Conservation (phyloP, 2,329 filamentous ascomycete genomes). For the Calonectria honghensis region DNA sequence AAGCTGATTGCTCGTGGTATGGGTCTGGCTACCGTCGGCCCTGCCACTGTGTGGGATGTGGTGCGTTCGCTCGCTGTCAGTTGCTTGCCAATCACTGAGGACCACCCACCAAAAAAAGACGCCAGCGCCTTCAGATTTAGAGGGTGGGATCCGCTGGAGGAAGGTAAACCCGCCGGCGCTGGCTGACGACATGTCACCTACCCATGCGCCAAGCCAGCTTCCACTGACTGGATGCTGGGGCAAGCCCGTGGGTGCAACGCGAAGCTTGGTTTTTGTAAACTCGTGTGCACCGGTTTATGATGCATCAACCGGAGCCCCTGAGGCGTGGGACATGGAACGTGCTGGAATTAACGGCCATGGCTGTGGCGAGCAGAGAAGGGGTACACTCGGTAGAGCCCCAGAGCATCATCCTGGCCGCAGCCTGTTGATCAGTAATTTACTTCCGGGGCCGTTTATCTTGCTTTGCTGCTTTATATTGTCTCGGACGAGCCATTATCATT, state of each 20-base stretch:
- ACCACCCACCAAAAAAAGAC: constrained; percentile 37
- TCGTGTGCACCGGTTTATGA: constrained; percentile 4
- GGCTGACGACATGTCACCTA: constrained; percentile 22
- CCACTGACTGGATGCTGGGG: constrained; percentile 16
- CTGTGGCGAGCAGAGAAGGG: neutral
- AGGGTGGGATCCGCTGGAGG: constrained; percentile 36
- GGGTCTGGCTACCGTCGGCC: constrained; percentile 40
- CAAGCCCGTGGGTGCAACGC: constrained; percentile 9
- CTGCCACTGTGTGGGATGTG: constrained; percentile 30
- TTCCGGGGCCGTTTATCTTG: neutral
- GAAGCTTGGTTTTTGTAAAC: constrained; percentile 1
- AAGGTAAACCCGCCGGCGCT: constrained; percentile 31
- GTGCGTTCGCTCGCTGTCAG: constrained; percentile 30
- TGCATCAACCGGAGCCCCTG: constrained; percentile 24
- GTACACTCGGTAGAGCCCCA: neutral
- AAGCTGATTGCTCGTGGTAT: constrained; percentile 50
- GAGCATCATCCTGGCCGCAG: neutral
- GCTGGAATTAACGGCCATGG: constrained; percentile 21
- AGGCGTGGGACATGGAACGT: constrained; percentile 25
- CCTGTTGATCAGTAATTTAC: neutral
- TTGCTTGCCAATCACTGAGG: constrained; percentile 11
- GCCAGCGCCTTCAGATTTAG: constrained; percentile 28
- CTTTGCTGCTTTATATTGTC: constrained; percentile 9
- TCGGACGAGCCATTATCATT: constrained; percentile 3
- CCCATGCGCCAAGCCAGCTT: constrained; percentile 31